phyloP scores from a whole-genome alignment of 306 rosid genomes.

The Trifolium fragiferum region DNA sequence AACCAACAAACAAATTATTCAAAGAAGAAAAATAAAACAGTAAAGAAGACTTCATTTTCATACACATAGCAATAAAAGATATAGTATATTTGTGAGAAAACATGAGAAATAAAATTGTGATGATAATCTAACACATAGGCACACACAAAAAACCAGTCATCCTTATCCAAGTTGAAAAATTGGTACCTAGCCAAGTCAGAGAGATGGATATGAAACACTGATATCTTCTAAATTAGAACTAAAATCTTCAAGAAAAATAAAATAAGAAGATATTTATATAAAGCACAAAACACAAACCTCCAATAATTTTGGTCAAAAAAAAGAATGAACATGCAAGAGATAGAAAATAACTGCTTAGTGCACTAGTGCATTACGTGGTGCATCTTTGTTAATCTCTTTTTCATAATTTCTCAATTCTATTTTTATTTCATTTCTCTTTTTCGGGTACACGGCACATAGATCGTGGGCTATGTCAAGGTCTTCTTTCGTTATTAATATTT shows the following conservation, averaged over 20 bases:
- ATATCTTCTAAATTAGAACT: background rate
- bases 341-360: background rate
- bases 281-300: background rate
- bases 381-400: background rate
- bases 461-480: background rate
- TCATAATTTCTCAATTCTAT: background rate
- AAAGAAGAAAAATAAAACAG: background rate
- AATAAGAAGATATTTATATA: background rate
- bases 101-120: too few species aligned
- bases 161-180: too few species aligned
- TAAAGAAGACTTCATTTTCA: too few species aligned
- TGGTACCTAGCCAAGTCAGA: background rate
- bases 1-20: too few species aligned
- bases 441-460: background rate
- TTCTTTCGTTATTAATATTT: background rate
- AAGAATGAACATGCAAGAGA: background rate
- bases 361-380: background rate
- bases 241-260: background rate
- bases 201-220: background rate
- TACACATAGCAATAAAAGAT: too few species aligned
- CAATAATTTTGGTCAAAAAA: too few species aligned
- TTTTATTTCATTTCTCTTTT: background rate
- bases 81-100: too few species aligned
- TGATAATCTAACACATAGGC: too few species aligned
- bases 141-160: too few species aligned